Base-by-base conservation (phyloP, 1,139 yeast genomes). In the Trichomonascaceae sp. region DNA sequence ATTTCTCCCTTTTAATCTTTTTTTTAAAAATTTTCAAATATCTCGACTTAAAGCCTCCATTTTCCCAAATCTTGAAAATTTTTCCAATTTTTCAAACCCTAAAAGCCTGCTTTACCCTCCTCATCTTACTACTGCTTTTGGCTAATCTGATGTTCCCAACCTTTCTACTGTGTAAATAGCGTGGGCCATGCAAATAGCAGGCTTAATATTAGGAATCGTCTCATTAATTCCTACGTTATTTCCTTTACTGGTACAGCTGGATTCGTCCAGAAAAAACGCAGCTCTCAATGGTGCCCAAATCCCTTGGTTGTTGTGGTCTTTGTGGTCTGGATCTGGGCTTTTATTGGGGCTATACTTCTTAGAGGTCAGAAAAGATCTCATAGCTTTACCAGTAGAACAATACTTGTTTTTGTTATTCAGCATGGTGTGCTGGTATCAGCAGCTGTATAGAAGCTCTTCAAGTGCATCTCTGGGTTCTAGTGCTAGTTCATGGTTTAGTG, bases 231-330 rank as follows among this genome's bases (percentile, higher is more conserved):
- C 61, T 10, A 50, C 54, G 27, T 41, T 55, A n/a, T 57, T 58
- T 46, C 61, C 61, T 8, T 41, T 55, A 10, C 44, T 58, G 44
- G 60, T 55, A 15, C 60, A 57, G 41, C 48, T 58, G 20, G 59
- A 58, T 30, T 53, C 53, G 18, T 49, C 56, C 17, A 44, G 49
- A 27, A 43, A 53, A 18, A 49, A 48, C 17, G 53, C 51, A 24
- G 41, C 39, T n/a, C 39, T 47, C 8, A 45, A 56, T 4, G 57
- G 55, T 12, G 30, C 13, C 13, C 44, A 50, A 24, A 17, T 57
- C 10, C 56, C 60, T 3, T 45, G 48, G 50, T 24, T 43, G 13
- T 45, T 58, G n/a, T 58, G 61, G 61, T 49, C 56, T 15, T 24
- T 58, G 20, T 56, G 55, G 56, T 49, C 56, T 18, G 39, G 51